These are phyloP conservation scores for Heliamphora exappendiculata DNA, from an alignment of 148 eudicot genomes.

Conservation along the genomic window DNA sequence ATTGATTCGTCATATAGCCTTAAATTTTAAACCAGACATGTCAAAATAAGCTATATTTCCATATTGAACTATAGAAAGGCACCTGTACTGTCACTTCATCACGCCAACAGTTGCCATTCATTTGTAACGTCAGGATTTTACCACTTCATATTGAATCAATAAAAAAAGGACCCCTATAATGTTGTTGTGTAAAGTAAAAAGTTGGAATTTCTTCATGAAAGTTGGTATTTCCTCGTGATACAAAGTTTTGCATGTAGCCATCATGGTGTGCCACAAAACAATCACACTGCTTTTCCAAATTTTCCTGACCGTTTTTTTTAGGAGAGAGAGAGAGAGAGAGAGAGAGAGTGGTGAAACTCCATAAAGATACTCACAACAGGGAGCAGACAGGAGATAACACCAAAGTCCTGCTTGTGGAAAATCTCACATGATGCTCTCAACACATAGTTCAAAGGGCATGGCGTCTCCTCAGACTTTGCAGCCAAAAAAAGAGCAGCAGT, in stretches of 20 bases:
- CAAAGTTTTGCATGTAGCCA: background rate
- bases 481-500: slow-evolving; percentile 92
- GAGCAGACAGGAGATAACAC: slow-evolving; percentile 52
- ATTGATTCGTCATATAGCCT: background rate
- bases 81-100: background rate
- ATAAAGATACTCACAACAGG: slow-evolving; percentile 58
- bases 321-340: no score
- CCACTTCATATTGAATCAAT: no score
- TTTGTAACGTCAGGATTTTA: no score
- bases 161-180: background rate
- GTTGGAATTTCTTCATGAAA: no score
- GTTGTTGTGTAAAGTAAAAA: background rate
- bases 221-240: background rate
- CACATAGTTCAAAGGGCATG: slow-evolving; percentile 73
- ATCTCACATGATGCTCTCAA: slow-evolving; percentile 76
- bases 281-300: background rate
- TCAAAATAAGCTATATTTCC: background rate
- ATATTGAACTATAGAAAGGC: background rate
- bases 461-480: slow-evolving; percentile 90
- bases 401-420: slow-evolving; percentile 61
- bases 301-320: background rate
- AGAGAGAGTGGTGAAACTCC: background rate
- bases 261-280: background rate
- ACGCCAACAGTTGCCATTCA: background rate
- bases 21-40: background rate